A percentile compares a stretch with the other conserved stretches of the same genome.
Evolutionary conservation across 768 basidiomycete species (phyloP).

Genomic region (Mycena haematopus): DNA sequence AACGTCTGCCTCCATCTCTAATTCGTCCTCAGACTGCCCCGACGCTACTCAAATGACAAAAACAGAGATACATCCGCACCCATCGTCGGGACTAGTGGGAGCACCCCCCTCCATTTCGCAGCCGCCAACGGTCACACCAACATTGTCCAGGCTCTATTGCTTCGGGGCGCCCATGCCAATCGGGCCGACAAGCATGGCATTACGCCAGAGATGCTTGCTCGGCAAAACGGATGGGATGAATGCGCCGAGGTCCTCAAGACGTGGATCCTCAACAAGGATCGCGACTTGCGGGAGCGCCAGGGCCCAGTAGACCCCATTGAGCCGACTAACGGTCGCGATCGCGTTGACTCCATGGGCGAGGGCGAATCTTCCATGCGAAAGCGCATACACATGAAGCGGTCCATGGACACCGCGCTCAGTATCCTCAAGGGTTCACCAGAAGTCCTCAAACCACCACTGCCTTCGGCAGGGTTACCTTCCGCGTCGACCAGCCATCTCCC

Average conservation of each 20-base stretch:
- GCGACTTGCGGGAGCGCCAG: conserved; percentile 63
- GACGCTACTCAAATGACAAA: conserved; percentile 76
- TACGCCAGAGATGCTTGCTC: conserved; percentile 85
- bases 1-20: conserved; percentile 24
- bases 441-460: conserved; percentile 42
- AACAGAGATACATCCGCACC: conserved; percentile 69
- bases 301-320: conserved; percentile 37
- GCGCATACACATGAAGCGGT: conserved; percentile 76
- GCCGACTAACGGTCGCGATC: conserved; percentile 22
- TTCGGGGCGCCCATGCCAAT: conserved; percentile 82
- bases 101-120: conserved; percentile 96
- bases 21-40: conserved; percentile 58
- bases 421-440: conserved; percentile 45
- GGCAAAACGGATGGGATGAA: conserved; percentile 79
- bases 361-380: conserved; percentile 42
- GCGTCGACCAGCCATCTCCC: conserved; percentile 37
- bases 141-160: conserved; percentile 80
- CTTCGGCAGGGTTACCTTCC: conserved; percentile 21
- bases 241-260: conserved; percentile 77
- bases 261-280: conserved; percentile 69
- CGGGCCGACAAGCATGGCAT: conserved; percentile 90
- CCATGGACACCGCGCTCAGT: conserved; percentile 75
- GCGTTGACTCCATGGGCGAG: conserved; percentile 11
- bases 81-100: conserved; percentile 84
- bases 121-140: conserved; percentile 90